Conservation (phyloP, 306 rosid species). For the Crataegus laevigata region DNA sequence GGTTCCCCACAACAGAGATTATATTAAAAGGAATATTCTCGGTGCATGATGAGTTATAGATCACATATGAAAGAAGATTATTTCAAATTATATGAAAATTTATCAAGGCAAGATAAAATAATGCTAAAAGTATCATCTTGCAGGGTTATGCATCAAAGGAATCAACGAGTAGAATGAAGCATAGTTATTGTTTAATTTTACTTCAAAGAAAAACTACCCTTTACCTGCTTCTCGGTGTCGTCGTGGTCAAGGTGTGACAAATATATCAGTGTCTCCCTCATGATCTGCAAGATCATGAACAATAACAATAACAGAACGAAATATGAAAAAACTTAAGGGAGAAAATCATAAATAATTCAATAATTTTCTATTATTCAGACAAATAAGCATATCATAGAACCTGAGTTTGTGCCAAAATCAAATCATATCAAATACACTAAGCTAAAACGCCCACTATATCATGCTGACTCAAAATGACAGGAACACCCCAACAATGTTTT, state of each 20-base stretch:
- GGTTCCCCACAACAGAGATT: not conserved
- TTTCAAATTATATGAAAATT: not conserved
- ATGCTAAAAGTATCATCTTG: not conserved
- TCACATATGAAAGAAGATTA: not conserved
- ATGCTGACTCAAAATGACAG: not conserved
- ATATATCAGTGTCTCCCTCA: conserved; percentile 97
- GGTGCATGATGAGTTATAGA: not conserved
- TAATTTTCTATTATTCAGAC: not conserved
- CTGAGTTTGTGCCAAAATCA: not conserved
- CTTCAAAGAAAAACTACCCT: not conserved
- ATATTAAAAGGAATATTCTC: not conserved
- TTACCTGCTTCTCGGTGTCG: conserved; percentile 95
- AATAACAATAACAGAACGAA: not conserved
- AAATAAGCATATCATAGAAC: not conserved
- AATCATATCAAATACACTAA: not conserved
- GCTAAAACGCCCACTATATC: not conserved
- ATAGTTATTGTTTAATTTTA: not conserved
- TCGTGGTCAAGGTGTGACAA: conserved; percentile 97
- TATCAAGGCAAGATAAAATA: not conserved
- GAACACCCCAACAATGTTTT: not conserved
- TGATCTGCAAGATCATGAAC: conserved; percentile 57
- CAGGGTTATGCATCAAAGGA: not conserved
- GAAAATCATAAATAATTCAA: not conserved
- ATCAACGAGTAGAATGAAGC: not conserved
- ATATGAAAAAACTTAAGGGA: not conserved